Percentiles rank a stretch among this genome's conserved stretches.
Conservation (phyloP, 1,284 basidiomycete genomes). For the Irpex rosettiformis region DNA sequence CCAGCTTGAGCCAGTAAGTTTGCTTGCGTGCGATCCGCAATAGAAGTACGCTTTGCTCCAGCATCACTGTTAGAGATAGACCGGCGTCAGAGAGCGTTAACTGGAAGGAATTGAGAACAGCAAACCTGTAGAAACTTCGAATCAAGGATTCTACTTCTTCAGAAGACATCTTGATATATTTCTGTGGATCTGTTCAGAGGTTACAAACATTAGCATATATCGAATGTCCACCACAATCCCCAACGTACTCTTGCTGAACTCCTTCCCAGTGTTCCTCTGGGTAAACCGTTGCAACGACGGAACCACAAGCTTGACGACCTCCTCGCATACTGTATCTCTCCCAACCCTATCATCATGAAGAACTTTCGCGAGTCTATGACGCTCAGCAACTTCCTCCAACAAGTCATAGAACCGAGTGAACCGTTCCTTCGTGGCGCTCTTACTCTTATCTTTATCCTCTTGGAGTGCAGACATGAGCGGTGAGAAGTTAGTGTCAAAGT, state of each 20-base stretch:
- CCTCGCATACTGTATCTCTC: slow-evolving; percentile 57
- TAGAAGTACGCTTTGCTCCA: slow-evolving; percentile 16
- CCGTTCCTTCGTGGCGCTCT: slow-evolving; percentile 71
- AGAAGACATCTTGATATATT: slow-evolving; percentile 76
- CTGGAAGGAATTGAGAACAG: slow-evolving; percentile 5
- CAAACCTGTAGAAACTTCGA: slow-evolving; percentile 49
- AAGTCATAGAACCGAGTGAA: slow-evolving; percentile 76
- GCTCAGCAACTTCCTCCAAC: slow-evolving; percentile 71
- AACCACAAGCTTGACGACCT: slow-evolving; percentile 71
- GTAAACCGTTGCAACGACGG: slow-evolving; percentile 69
- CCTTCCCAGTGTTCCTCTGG: slow-evolving; percentile 71
- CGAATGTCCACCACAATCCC: not conserved
- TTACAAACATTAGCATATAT: not conserved
- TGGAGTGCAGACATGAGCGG: slow-evolving; percentile 68
- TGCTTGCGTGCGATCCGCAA: slow-evolving; percentile 24
- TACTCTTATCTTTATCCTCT: slow-evolving; percentile 64
- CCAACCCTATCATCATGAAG: slow-evolving; percentile 66
- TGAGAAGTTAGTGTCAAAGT: slow-evolving; percentile 78
- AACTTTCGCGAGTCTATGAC: slow-evolving; percentile 65
- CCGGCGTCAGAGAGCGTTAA: not conserved
- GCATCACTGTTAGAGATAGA: slow-evolving; percentile 15
- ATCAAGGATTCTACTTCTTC: slow-evolving; percentile 74
- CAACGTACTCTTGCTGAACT: slow-evolving; percentile 77
- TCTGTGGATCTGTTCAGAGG: slow-evolving; percentile 61
- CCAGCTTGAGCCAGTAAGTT: slow-evolving; percentile 28